Conservation (phyloP, 129 eudicot genomes). For the Centaurea solstitialis region DNA sequence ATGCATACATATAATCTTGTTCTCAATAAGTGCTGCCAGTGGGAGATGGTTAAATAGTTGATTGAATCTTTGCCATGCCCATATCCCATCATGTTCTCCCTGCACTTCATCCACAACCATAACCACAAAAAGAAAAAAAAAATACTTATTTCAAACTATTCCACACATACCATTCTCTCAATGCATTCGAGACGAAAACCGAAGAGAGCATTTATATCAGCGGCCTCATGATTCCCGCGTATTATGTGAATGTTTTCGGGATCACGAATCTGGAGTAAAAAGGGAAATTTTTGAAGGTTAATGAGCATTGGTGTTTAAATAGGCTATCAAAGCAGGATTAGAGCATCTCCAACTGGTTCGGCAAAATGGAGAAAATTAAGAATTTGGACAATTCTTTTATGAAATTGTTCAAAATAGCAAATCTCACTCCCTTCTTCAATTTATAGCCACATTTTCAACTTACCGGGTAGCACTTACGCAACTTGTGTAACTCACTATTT, state of each 20-base stretch:
- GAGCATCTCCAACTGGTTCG: background rate
- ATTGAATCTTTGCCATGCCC: conserved; percentile 98
- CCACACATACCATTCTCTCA: conserved; percentile 78
- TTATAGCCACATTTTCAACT: background rate
- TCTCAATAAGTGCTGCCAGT: conserved; percentile 88
- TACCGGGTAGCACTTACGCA: background rate
- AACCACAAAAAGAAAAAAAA: background rate
- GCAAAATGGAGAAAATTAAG: background rate
- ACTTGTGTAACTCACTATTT: background rate
- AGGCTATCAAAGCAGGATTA: background rate
- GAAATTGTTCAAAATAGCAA: background rate
- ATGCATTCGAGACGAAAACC: conserved; percentile 98
- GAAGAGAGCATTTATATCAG: conserved; percentile 95
- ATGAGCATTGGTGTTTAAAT: background rate
- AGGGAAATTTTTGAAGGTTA: background rate
- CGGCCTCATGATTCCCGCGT: conserved; percentile 98
- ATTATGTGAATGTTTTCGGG: conserved; percentile 90
- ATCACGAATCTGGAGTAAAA: conserved; percentile 62
- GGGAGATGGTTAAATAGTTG: conserved; percentile 91
- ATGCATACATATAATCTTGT: conserved; percentile 95
- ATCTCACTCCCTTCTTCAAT: background rate
- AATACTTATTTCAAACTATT: background rate
- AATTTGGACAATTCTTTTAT: too few species aligned
- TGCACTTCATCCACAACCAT: conserved; percentile 31
- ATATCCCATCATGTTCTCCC: conserved; percentile 98